These are phyloP conservation scores for Pseudodiploospora longispora DNA, from an alignment of 2,329 filamentous ascomycete species.

Conservation along the genomic window DNA sequence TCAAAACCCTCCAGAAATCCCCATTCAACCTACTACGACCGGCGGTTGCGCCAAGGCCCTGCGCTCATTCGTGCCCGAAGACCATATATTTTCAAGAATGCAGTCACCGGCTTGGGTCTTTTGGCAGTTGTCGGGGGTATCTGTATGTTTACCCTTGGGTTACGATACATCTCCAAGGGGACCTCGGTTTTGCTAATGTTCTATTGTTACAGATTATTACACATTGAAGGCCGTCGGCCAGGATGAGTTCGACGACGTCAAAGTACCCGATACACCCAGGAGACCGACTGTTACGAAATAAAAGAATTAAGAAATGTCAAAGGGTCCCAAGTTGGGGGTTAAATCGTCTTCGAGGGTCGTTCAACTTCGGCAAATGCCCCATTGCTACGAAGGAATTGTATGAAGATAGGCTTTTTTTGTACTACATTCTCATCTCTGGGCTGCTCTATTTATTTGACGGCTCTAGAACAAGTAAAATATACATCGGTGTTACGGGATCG, in stretches of 20 bases:
- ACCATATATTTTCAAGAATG: conserved; percentile 88
- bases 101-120: conserved; percentile 69
- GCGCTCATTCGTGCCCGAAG: conserved; percentile 86
- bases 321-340: too few relatives aligned
- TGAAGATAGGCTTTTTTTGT: too few relatives aligned
- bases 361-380: too few relatives aligned
- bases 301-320: neutral
- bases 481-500: too few relatives aligned
- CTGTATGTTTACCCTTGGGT: conserved; percentile 57
- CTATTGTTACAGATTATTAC: conserved; percentile 39
- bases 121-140: conserved; percentile 71
- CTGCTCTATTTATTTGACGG: too few relatives aligned
- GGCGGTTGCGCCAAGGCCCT: conserved; percentile 73
- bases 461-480: too few relatives aligned
- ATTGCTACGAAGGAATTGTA: too few relatives aligned
- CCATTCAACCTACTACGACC: conserved; percentile 79
- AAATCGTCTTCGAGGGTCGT: too few relatives aligned
- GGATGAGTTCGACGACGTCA: conserved; percentile 94
- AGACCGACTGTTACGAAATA: conserved; percentile 33
- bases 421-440: too few relatives aligned
- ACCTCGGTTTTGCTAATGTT: conserved; percentile 9
- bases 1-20: conserved; percentile 26
- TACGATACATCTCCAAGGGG: neutral
- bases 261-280: conserved; percentile 68
- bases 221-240: conserved; percentile 81